A percentile compares a stretch with the other conserved stretches of the same genome.
Evolutionary conservation across 1,139 yeast species (phyloP).

Genomic region (Geotrichum cucujoidarum): DNA sequence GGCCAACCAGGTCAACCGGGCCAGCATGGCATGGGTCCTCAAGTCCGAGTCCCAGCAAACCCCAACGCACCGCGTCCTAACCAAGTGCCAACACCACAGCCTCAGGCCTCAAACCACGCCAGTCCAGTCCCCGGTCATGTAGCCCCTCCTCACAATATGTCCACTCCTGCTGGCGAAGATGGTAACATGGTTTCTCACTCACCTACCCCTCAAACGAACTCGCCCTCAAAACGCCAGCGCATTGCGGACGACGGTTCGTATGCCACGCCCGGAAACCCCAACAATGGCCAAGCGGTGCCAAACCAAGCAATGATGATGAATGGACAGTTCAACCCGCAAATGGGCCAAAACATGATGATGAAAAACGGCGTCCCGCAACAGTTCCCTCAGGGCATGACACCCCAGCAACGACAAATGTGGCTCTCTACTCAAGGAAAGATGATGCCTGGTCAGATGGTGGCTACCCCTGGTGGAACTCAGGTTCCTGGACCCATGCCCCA

Average conservation of each 20-base stretch:
- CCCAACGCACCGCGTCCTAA: constrained; percentile 28
- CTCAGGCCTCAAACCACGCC: constrained; percentile 18
- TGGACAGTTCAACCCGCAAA: constrained; percentile 17
- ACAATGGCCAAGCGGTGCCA: constrained; percentile 18
- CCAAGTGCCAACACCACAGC: background rate
- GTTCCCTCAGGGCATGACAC: constrained; percentile 11
- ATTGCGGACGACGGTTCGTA: constrained; percentile 38
- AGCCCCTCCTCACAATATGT: constrained; percentile 22
- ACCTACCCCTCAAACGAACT: constrained; percentile 30
- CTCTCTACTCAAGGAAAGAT: constrained; percentile 10
- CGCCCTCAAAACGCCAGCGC: constrained; percentile 38
- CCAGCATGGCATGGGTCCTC: constrained; percentile 29
- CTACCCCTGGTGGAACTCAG: constrained; percentile 13
- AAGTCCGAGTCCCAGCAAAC: constrained; percentile 30
- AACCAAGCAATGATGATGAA: constrained; percentile 15
- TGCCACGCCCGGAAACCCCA: constrained; percentile 13
- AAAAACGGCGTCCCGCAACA: constrained; percentile 16
- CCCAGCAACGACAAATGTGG: constrained; percentile 11
- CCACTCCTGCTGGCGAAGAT: constrained; percentile 21
- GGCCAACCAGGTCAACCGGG: constrained; percentile 30
- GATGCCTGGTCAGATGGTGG: constrained; percentile 13
- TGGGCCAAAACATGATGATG: constrained; percentile 8
- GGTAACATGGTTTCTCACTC: constrained; percentile 27
- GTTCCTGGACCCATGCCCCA: constrained; percentile 9
- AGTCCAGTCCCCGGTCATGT: constrained; percentile 32